A percentile compares a stretch with the other conserved stretches of the same genome.
These are phyloP conservation scores for Pichia sp. DNA, from an alignment of 1,139 yeast species.

Conservation along the genomic window DNA sequence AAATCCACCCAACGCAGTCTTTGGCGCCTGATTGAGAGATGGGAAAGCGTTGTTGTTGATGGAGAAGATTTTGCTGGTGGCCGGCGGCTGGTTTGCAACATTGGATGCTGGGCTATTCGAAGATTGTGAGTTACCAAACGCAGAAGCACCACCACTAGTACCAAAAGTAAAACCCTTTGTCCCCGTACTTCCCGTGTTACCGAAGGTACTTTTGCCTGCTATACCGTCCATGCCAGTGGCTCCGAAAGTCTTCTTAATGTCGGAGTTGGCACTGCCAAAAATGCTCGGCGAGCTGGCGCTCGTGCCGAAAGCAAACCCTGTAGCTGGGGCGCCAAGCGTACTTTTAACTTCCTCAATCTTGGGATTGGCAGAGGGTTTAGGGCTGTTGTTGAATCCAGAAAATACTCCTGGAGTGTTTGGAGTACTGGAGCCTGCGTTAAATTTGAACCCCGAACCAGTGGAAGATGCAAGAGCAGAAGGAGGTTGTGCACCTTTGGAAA, in stretches of 20 bases:
- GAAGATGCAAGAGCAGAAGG: neutral
- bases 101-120: neutral
- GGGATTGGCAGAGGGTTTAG: neutral
- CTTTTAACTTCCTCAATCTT: neutral
- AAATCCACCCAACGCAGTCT: neutral
- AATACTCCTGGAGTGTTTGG: neutral
- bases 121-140: neutral
- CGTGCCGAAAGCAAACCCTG: constrained; percentile 14
- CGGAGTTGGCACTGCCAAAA: neutral
- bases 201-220: neutral
- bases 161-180: constrained; percentile 1
- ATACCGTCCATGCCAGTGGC: neutral
- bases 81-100: neutral
- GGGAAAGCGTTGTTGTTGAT: constrained; percentile 4
- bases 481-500: neutral
- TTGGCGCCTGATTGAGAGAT: neutral
- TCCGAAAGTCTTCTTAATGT: neutral
- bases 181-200: neutral
- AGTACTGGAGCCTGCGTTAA: neutral
- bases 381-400: neutral
- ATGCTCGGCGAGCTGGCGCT: neutral
- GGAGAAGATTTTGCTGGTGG: constrained; percentile 1
- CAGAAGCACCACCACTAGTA: neutral
- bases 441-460: neutral
- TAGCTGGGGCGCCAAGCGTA: neutral